Conservation (phyloP, 768 basidiomycete species). For the Rickenella mellea region DNA sequence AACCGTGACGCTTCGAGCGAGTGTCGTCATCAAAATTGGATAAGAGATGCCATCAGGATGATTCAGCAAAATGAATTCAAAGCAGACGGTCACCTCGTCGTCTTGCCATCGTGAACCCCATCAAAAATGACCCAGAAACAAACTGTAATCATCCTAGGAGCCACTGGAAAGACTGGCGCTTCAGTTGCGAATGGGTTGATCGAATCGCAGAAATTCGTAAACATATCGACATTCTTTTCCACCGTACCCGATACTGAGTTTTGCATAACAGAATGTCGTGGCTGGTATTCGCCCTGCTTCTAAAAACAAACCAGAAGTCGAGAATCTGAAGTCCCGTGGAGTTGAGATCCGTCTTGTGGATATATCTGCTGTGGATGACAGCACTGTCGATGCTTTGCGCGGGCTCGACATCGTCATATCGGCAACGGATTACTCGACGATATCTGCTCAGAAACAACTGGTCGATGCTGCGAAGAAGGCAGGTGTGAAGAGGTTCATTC, state of each 20-base stretch:
- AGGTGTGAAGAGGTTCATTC: constrained; percentile 15
- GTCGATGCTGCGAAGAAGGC: constrained; percentile 13
- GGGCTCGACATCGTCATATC: constrained; percentile 12
- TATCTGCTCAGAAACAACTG: constrained; percentile 9
- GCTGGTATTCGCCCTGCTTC: constrained; percentile 11
- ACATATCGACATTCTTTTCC: neutral
- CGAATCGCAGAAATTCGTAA: neutral
- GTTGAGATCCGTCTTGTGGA: constrained; percentile 13
- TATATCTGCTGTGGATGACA: constrained; percentile 4
- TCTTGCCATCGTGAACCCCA: too few relatives aligned
- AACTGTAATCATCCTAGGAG: neutral
- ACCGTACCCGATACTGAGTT: neutral
- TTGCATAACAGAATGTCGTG: constrained; percentile 5
- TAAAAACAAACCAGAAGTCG: constrained; percentile 7
- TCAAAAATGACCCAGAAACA: too few relatives aligned
- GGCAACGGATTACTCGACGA: constrained; percentile 1
- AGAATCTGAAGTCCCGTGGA: constrained; percentile 7
- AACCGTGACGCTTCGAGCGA: too few relatives aligned
- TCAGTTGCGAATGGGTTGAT: neutral
- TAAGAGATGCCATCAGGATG: too few relatives aligned
- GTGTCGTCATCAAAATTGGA: too few relatives aligned
- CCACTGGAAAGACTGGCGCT: neutral
- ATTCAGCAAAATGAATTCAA: too few relatives aligned
- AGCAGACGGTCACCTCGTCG: too few relatives aligned
- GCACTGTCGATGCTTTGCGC: constrained; percentile 9